Evolutionary conservation across 2,329 filamentous ascomycete species (phyloP).

Genomic region (Mycogone perniciosa): DNA sequence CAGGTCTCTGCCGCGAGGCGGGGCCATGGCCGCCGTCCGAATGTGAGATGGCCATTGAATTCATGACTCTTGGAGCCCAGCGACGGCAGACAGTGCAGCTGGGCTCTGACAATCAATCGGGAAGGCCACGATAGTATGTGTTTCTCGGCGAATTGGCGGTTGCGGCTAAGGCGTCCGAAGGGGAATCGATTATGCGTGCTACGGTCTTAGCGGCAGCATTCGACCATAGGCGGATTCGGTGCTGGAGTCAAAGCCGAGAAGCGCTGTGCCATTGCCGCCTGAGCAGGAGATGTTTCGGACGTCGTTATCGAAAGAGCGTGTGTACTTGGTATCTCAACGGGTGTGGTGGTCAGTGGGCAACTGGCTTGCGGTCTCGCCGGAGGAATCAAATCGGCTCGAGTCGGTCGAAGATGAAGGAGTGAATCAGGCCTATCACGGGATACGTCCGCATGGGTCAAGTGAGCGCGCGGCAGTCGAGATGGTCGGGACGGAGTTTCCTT

Average conservation of each 20-base stretch:
- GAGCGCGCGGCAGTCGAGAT: neutral
- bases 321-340: neutral
- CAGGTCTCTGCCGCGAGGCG: constrained; percentile 9
- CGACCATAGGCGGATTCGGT: constrained; percentile 4
- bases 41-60: constrained; percentile 17
- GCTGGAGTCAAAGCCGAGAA: constrained; percentile 3
- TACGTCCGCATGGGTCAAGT: neutral
- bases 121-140: neutral
- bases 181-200: neutral
- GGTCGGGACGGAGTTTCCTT: constrained; percentile 3
- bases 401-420: constrained; percentile 1
- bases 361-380: neutral
- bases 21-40: constrained; percentile 11
- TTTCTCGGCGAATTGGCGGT: neutral
- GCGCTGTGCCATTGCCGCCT: constrained; percentile 15
- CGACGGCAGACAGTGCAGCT: constrained; percentile 10
- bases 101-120: constrained; percentile 11
- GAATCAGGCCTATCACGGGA: constrained; percentile 7
- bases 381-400: neutral
- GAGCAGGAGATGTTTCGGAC: constrained; percentile 1
- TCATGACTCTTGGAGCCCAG: constrained; percentile 19
- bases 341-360: neutral
- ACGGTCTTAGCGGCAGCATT: constrained; percentile 6
- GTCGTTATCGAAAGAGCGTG: neutral
- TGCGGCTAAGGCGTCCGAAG: neutral